Conservation (phyloP, 2,329 filamentous ascomycete species). For the Neonectria punicea region DNA sequence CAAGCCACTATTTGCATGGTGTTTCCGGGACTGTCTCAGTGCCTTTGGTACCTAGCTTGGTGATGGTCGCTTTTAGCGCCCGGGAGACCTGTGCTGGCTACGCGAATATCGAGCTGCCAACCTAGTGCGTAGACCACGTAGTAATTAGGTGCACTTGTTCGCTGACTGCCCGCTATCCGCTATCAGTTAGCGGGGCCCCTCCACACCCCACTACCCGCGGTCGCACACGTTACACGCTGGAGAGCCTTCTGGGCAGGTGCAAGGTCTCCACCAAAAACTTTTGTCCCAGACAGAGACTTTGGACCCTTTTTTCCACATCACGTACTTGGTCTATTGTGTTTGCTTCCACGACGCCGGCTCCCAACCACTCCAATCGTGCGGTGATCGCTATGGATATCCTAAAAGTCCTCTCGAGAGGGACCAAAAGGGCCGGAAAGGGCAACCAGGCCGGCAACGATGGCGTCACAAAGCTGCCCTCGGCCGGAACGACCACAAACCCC, state of each 20-base stretch:
- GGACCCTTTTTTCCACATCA: slow-evolving; percentile 30
- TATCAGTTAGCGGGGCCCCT: slow-evolving; percentile 15
- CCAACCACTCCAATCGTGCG: slow-evolving; percentile 15
- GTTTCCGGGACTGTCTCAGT: slow-evolving; percentile 14
- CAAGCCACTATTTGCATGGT: neutral
- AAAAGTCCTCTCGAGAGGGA: slow-evolving; percentile 76
- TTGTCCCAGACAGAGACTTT: slow-evolving; percentile 26
- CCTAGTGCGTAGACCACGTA: too few relatives aligned
- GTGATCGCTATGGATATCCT: slow-evolving; percentile 69
- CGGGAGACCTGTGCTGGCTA: neutral
- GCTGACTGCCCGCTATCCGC: slow-evolving; percentile 7
- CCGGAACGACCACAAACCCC: slow-evolving; percentile 71
- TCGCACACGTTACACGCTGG: neutral
- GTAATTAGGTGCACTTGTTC: neutral
- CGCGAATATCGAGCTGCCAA: too few relatives aligned
- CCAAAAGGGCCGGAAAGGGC: slow-evolving; percentile 63
- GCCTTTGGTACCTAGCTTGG: neutral
- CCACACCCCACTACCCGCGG: slow-evolving; percentile 38
- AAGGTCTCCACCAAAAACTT: slow-evolving; percentile 43
- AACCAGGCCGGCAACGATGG: slow-evolving; percentile 43
- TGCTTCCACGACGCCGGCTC: slow-evolving; percentile 14
- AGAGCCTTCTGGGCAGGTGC: slow-evolving; percentile 9
- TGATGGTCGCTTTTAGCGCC: neutral
- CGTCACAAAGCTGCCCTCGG: slow-evolving; percentile 67
- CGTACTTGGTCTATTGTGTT: neutral